Evolutionary conservation across 2,329 filamentous ascomycete genomes (phyloP), one percentile per base, ranked within the genome.

Genomic region (Aspergillus jensenii): DNA sequence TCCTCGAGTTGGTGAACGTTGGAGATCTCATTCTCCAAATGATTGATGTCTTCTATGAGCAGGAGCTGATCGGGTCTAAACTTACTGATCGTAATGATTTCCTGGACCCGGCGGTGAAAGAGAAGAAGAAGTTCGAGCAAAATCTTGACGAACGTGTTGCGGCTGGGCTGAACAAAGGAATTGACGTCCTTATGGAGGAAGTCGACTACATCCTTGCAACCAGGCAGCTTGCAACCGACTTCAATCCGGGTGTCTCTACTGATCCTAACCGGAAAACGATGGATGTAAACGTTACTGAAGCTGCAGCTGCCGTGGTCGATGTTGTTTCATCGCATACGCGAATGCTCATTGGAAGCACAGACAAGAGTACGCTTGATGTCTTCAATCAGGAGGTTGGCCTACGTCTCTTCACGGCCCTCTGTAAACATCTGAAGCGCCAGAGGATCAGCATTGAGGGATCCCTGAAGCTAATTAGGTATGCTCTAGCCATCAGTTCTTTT

Each of bases 71-170:
- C 6, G 84, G 86, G 1, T 85, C 90, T 14, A 90, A 90, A 67
- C 87, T 99, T 53, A 90, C 90, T 1, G 93, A 98, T 71, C 87
- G 90, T 44, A 96, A 96, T 71, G 95, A 99, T 76, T 99, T 99
- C 69, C 81, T 99, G 48, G 91, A 96, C 69, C 90, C 92, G 19
- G 91, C 93, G 0, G 90, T 90, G 33, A 89, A 97, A 67, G 93
- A 95, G 63, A 99, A 99, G 84, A 98, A 97, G 79, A 92, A 91
- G 64, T 99, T 98, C 68, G 95, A 99, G 80, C 93, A 97, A 71
- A 96, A 97, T 90, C 87, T 99, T 1, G 95, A 99, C 70, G 95
- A 98, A 76, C 90, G 91, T 59, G 95, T 99, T 7, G 95, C 95
- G 4, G 92, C 93, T 8, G 96, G 96, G 1, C 80, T 99, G 62